Percentiles rank a stretch among this genome's conserved stretches.
Evolutionary conservation across 78 protist species (phyloP).

Genomic region (Diacronema lutheri): DNA sequence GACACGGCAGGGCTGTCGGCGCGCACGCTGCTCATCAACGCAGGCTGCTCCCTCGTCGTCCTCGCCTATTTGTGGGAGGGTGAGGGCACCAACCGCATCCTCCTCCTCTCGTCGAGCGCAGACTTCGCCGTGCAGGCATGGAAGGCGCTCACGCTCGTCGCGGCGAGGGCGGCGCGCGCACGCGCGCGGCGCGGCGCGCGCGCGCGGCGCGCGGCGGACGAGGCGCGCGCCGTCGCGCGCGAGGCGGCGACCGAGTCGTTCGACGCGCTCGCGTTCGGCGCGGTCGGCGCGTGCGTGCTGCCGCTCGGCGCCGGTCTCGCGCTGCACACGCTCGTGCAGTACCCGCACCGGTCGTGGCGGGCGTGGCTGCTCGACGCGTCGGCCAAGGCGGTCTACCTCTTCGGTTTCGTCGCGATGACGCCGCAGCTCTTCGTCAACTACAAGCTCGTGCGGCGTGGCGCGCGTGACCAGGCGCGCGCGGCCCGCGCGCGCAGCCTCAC

Average conservation of each 20-base stretch:
- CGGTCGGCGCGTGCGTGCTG: background rate
- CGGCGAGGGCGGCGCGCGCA: background rate
- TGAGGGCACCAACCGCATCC: background rate
- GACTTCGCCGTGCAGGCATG: background rate
- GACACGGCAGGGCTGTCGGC: background rate
- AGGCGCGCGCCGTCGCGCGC: background rate
- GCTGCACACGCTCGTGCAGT: background rate
- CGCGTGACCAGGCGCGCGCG: too few species aligned
- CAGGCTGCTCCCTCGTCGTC: background rate
- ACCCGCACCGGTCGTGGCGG: slow-evolving; percentile 17
- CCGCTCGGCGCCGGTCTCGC: slow-evolving; percentile 31
- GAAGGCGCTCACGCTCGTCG: background rate
- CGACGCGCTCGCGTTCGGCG: background rate
- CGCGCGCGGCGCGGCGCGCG: background rate
- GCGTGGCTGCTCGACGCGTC: slow-evolving; percentile 19
- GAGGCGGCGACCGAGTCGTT: background rate
- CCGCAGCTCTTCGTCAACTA: slow-evolving; percentile 96
- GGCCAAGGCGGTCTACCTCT: background rate
- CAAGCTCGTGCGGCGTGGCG: slow-evolving; percentile 21
- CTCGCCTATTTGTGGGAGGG: slow-evolving; percentile 8
- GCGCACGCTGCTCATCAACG: background rate
- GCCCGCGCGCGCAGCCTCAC: too few species aligned
- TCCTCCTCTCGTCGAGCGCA: background rate
- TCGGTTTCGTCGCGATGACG: slow-evolving; percentile 84
- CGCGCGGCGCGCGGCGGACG: background rate